These are phyloP conservation scores for Maudiozyma saulgeensis DNA, from an alignment of 805 yeast genomes.

Conservation along the genomic window DNA sequence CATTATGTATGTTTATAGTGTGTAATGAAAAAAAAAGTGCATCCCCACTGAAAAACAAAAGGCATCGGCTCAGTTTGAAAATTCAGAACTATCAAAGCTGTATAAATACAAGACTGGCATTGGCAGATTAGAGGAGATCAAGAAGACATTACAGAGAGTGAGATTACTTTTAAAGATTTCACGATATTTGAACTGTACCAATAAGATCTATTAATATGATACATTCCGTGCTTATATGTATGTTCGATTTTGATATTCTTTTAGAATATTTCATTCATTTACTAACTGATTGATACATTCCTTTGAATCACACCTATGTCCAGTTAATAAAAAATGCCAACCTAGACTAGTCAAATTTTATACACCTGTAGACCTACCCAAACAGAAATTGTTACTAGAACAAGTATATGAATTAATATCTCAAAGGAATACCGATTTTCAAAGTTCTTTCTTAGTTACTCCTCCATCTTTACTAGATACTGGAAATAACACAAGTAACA, in stretches of 20 bases:
- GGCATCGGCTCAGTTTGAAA: no score
- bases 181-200: no score
- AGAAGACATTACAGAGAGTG: no score
- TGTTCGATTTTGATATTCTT: neutral
- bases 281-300: neutral
- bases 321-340: constrained; percentile 81
- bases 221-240: neutral
- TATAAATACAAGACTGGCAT: no score
- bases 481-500: constrained; percentile 12
- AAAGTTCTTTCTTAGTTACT: constrained; percentile 83
- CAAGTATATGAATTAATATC: constrained; percentile 77
- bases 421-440: constrained; percentile 52
- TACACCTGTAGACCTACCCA: constrained; percentile 77
- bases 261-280: neutral
- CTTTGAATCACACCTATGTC: neutral
- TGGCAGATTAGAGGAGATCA: no score
- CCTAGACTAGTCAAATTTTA: constrained; percentile 88
- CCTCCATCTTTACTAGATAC: constrained; percentile 53
- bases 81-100: no score
- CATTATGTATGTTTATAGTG: no score
- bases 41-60: no score
- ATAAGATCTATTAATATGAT: no score
- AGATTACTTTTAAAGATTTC: no score
- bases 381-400: constrained; percentile 68
- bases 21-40: no score